These are phyloP conservation scores for Plasmodium vivax DNA, from an alignment of 169 alveolate species.

Conservation along the genomic window DNA sequence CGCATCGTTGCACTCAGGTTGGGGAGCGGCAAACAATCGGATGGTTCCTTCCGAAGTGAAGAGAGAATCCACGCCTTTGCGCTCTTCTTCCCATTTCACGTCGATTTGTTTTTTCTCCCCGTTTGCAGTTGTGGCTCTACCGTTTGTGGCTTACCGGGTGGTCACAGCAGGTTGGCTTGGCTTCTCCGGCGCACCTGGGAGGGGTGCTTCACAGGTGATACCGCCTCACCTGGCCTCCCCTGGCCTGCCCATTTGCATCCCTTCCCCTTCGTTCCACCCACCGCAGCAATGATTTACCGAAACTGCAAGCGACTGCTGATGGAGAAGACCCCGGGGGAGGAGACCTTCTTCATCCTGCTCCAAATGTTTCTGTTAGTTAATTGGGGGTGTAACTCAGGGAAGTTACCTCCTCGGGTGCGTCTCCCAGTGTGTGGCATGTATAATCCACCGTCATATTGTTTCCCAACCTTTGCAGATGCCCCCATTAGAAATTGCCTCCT, in stretches of 20 bases:
- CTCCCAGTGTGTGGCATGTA: too few species aligned
- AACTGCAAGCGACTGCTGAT: conserved; percentile 40
- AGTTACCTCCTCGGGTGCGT: background rate
- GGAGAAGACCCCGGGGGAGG: conserved; percentile 23
- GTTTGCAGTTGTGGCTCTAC: conserved; percentile 24
- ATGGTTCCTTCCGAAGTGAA: background rate
- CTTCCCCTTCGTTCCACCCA: background rate
- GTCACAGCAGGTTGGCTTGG: conserved; percentile 21
- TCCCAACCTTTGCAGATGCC: background rate
- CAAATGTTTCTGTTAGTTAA: conserved; percentile 25
- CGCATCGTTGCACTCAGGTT: conserved; percentile 33
- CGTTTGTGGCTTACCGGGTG: conserved; percentile 30
- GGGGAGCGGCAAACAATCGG: background rate
- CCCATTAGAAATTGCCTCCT: background rate
- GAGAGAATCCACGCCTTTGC: background rate
- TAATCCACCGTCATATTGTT: background rate
- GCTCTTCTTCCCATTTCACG: background rate
- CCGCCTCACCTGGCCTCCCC: background rate
- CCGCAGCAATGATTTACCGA: conserved; percentile 16
- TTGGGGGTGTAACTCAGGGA: background rate
- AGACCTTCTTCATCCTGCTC: background rate
- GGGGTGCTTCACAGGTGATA: too few species aligned
- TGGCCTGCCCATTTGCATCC: too few species aligned
- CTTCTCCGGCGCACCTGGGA: background rate
- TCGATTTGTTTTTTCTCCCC: background rate